Evolutionary conservation across 2,329 filamentous ascomycete species (phyloP).

Genomic region (Elsinoe ampelina): DNA sequence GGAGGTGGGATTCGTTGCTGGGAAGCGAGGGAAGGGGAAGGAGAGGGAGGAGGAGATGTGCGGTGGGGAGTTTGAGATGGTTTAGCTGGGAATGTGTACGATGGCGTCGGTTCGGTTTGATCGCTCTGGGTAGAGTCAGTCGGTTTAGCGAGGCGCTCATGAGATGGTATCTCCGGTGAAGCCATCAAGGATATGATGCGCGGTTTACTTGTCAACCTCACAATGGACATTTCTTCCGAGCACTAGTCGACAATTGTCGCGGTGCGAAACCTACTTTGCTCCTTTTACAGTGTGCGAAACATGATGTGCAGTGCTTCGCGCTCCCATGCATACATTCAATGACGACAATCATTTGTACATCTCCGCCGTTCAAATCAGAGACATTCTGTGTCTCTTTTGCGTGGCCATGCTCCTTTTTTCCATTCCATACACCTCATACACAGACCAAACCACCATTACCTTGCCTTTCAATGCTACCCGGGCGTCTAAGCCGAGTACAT

Average conservation of each 20-base stretch:
- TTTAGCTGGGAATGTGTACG: background rate
- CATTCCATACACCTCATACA: background rate
- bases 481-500: conserved; percentile 17
- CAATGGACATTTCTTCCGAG: background rate
- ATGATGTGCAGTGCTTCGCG: background rate
- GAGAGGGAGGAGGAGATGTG: conserved; percentile 26
- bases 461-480: background rate
- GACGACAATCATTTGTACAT: background rate
- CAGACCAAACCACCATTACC: background rate
- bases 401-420: background rate
- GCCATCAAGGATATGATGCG: conserved; percentile 14
- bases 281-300: background rate
- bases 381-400: background rate
- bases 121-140: background rate
- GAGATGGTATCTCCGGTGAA: conserved; percentile 6
- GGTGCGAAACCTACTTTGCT: background rate
- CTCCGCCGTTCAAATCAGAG: background rate
- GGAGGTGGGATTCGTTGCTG: conserved; percentile 22
- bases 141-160: conserved; percentile 13
- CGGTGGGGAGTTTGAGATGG: conserved; percentile 22
- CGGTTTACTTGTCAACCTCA: background rate
- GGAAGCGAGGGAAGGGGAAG: conserved; percentile 29
- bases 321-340: background rate
- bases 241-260: background rate
- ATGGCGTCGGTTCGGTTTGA: background rate